Conservation (phyloP, 225 moss, liverwort and hornwort genomes). For the Takakia lepidozioides region DNA sequence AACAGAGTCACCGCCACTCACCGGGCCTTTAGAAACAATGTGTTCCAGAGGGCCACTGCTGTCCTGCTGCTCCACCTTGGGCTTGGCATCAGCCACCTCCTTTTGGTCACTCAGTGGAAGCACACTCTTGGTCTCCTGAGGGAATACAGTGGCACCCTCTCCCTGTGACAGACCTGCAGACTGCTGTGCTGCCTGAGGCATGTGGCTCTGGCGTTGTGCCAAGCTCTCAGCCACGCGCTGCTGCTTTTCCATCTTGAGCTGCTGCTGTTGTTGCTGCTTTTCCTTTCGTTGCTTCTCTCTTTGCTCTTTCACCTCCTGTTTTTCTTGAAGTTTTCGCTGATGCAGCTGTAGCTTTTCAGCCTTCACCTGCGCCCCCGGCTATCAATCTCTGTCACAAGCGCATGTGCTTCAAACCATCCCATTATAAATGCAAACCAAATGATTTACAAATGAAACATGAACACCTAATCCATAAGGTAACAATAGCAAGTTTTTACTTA, state of each 20-base stretch:
- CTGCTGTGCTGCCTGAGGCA: constrained; percentile 53
- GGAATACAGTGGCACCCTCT: constrained; percentile 38
- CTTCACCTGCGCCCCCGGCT: constrained; percentile 20
- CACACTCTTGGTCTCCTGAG: constrained; percentile 42
- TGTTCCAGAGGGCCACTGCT: constrained; percentile 8
- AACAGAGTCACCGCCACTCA: background rate
- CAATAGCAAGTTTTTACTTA: too few relatives aligned
- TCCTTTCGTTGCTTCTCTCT: constrained; percentile 74
- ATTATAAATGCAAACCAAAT: too few relatives aligned
- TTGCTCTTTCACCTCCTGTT: constrained; percentile 53
- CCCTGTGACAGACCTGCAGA: constrained; percentile 52
- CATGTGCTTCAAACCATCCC: too few relatives aligned
- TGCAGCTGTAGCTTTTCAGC: constrained; percentile 62
- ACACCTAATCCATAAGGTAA: too few relatives aligned
- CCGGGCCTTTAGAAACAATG: background rate
- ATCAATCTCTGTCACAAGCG: background rate
- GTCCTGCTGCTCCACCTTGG: constrained; percentile 49
- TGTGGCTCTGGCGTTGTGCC: constrained; percentile 49
- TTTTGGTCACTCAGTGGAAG: constrained; percentile 36
- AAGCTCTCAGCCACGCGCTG: too few relatives aligned
- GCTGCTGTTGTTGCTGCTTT: constrained; percentile 59
- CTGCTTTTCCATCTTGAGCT: constrained; percentile 68
- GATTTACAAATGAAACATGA: too few relatives aligned
- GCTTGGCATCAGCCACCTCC: constrained; percentile 31
- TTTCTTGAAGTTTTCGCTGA: constrained; percentile 61